Evolutionary conservation across 306 rosid species (phyloP).

Genomic region (Rosa chinensis): DNA sequence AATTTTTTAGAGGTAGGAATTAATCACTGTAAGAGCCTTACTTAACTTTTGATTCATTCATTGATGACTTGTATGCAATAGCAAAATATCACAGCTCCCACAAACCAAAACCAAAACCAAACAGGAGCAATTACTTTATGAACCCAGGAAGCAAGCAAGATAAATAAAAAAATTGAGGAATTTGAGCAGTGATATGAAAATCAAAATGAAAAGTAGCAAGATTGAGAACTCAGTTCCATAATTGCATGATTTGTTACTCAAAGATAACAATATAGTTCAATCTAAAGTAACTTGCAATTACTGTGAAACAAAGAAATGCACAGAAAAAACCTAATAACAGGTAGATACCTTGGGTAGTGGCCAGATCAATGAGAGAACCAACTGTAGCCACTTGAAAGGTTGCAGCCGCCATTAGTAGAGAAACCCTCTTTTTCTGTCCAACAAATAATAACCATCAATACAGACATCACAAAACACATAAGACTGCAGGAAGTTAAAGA

Average conservation of each 20-base stretch:
- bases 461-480: background rate
- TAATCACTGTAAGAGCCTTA: no score
- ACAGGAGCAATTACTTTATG: no score
- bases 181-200: no score
- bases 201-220: no score
- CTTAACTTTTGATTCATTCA: no score
- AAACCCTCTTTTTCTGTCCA: slow-evolving; percentile 63
- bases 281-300: background rate
- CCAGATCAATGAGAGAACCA: slow-evolving; percentile 76
- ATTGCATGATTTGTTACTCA: background rate
- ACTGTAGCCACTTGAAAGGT: slow-evolving; percentile 71
- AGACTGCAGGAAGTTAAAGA: background rate
- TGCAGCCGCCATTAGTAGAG: slow-evolving; percentile 56
- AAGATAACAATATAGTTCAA: background rate
- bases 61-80: no score
- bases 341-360: slow-evolving; percentile 61
- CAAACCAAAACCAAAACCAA: no score
- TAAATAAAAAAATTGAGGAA: no score
- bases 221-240: background rate
- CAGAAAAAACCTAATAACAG: background rate
- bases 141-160: no score
- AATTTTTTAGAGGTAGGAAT: no score
- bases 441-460: slow-evolving; percentile 11
- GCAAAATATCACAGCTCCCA: no score
- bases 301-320: background rate